phyloP scores from a whole-genome alignment of 1,139 yeast genomes.

The Yamadazyma sp. region DNA sequence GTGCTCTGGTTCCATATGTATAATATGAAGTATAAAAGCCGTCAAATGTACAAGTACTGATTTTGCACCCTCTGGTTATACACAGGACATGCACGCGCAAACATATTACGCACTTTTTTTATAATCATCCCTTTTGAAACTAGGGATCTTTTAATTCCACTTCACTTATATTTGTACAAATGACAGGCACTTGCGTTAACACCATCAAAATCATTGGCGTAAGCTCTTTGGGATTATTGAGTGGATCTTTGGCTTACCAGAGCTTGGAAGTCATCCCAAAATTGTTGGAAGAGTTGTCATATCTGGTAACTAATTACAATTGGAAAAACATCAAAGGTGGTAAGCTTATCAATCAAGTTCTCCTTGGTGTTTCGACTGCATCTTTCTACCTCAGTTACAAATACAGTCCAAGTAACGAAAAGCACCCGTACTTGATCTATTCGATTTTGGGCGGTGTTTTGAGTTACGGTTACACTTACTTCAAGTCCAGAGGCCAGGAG shows the following conservation, averaged over 20 bases:
- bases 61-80: slow-evolving; percentile 1
- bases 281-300: slow-evolving; percentile 30
- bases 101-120: background rate
- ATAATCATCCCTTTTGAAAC: slow-evolving; percentile 7
- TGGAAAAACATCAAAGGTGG: slow-evolving; percentile 21
- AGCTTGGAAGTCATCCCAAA: slow-evolving; percentile 36
- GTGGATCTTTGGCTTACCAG: slow-evolving; percentile 42
- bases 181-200: slow-evolving; percentile 50
- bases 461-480: slow-evolving; percentile 28
- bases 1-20: too few species aligned
- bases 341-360: slow-evolving; percentile 29
- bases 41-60: too few species aligned
- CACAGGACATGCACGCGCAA: slow-evolving; percentile 1
- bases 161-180: slow-evolving; percentile 23
- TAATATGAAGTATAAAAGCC: too few species aligned
- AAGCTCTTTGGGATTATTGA: slow-evolving; percentile 51
- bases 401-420: slow-evolving; percentile 41
- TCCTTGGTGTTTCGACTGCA: slow-evolving; percentile 39
- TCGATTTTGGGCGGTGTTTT: slow-evolving; percentile 52
- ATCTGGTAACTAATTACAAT: slow-evolving; percentile 10
- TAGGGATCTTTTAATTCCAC: background rate
- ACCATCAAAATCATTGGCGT: slow-evolving; percentile 52
- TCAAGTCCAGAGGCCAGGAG: slow-evolving; percentile 18
- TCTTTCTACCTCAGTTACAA: slow-evolving; percentile 44
- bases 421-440: slow-evolving; percentile 58